A percentile compares a stretch with the other conserved stretches of the same genome.
These are phyloP conservation scores for Neurospora crassa DNA, from an alignment of 2,329 filamentous ascomycete genomes.

Conservation along the genomic window DNA sequence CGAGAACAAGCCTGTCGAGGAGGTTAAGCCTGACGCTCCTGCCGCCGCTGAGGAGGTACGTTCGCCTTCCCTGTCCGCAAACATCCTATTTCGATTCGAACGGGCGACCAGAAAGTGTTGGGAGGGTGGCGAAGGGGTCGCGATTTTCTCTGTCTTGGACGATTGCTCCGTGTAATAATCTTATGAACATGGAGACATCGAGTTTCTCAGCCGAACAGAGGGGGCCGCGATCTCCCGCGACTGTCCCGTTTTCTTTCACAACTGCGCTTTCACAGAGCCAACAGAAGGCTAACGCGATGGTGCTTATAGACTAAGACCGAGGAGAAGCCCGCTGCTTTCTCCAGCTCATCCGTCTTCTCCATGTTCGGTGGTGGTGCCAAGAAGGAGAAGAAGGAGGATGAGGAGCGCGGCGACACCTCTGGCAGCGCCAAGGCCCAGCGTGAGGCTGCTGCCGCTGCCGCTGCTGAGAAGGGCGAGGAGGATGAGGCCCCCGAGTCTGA, in stretches of 20 bases:
- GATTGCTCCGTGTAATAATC: neutral
- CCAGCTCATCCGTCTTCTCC: constrained; percentile 70
- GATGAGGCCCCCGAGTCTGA: constrained; percentile 78
- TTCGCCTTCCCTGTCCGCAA: constrained; percentile 1
- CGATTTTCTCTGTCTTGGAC: neutral
- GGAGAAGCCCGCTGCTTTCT: constrained; percentile 33
- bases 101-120: neutral
- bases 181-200: neutral
- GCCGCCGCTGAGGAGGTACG: constrained; percentile 15
- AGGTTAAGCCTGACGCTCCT: constrained; percentile 20
- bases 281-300: neutral
- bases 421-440: constrained; percentile 78
- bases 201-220: neutral
- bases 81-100: neutral
- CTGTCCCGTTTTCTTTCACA: neutral
- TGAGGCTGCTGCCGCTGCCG: constrained; percentile 39
- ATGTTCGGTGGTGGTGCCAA: constrained; percentile 98
- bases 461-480: constrained; percentile 49
- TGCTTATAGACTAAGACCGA: constrained; percentile 7
- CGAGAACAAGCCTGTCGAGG: constrained; percentile 24
- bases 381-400: constrained; percentile 87
- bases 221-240: neutral
- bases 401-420: constrained; percentile 77
- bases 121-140: neutral
- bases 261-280: neutral